phyloP scores from a whole-genome alignment of 148 eudicot genomes.

The Rhododendron vialii region DNA sequence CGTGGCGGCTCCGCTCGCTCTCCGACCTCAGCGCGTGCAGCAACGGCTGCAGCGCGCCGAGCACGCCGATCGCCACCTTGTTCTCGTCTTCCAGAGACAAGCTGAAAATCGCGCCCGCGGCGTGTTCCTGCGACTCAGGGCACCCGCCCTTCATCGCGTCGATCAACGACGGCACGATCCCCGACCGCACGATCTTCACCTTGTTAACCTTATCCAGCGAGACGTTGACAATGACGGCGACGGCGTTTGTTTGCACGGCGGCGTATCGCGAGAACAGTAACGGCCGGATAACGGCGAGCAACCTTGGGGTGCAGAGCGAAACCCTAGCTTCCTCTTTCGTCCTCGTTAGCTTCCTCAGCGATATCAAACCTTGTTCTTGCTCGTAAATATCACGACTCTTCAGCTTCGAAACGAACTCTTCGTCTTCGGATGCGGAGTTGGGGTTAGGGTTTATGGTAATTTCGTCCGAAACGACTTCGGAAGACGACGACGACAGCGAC shows the following conservation, averaged over 20 bases:
- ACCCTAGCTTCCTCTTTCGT: conserved; percentile 47
- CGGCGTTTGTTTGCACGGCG: conserved; percentile 61
- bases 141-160: conserved; percentile 48
- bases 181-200: conserved; percentile 69
- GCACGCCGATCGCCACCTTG: conserved; percentile 76
- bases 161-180: conserved; percentile 57
- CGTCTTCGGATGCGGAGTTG: conserved; percentile 29
- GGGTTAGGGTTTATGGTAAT: conserved; percentile 12
- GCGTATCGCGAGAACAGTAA: conserved; percentile 45
- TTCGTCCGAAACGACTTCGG: conserved; percentile 38
- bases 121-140: conserved; percentile 70
- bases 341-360: conserved; percentile 50
- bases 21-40: conserved; percentile 67
- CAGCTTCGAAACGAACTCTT: conserved; percentile 36
- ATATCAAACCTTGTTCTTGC: conserved; percentile 45
- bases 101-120: conserved; percentile 78
- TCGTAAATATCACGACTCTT: conserved; percentile 50
- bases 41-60: conserved; percentile 78
- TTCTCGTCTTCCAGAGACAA: conserved; percentile 74
- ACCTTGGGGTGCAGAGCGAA: conserved; percentile 47
- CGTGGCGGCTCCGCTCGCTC: conserved; percentile 60
- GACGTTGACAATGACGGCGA: conserved; percentile 70
- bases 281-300: conserved; percentile 34
- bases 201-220: conserved; percentile 73
- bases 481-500: conserved; percentile 44